These are phyloP conservation scores for Phytophthora constricta DNA, from an alignment of 352 stramenopile genomes.

Conservation along the genomic window DNA sequence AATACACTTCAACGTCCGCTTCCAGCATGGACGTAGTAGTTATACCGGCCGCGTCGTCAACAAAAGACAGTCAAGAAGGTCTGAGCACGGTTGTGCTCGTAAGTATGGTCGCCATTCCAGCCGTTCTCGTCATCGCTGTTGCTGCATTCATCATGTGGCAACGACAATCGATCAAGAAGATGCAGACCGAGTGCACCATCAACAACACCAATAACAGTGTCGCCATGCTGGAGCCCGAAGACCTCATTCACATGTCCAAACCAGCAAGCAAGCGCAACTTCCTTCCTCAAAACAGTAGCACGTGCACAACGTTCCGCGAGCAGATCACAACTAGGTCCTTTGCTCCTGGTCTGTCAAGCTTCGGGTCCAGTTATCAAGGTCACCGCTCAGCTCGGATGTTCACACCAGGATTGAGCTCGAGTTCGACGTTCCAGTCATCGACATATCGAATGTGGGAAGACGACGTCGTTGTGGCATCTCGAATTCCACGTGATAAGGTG, in stretches of 20 bases:
- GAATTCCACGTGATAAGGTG: slow-evolving; percentile 53
- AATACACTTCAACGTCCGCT: slow-evolving; percentile 1
- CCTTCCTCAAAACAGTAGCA: slow-evolving; percentile 34
- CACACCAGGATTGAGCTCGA: slow-evolving; percentile 11
- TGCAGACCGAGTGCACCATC: slow-evolving; percentile 7
- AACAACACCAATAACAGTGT: slow-evolving; percentile 34
- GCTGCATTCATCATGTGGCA: slow-evolving; percentile 28
- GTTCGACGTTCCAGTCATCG: slow-evolving; percentile 12
- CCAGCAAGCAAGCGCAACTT: slow-evolving; percentile 20
- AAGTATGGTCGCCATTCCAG: neutral
- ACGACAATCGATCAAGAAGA: slow-evolving; percentile 20
- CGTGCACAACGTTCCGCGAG: slow-evolving; percentile 28
- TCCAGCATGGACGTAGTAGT: slow-evolving; percentile 1
- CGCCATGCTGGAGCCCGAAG: slow-evolving; percentile 37
- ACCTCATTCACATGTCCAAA: slow-evolving; percentile 35
- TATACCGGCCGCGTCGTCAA: neutral
- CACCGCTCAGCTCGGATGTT: slow-evolving; percentile 16
- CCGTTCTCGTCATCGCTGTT: neutral
- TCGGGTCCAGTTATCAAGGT: slow-evolving; percentile 20
- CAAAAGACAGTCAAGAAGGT: neutral
- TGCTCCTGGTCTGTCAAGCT: slow-evolving; percentile 31
- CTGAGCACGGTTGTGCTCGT: neutral
- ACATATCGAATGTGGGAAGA: slow-evolving; percentile 45
- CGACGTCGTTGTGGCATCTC: slow-evolving; percentile 44
- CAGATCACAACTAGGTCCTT: slow-evolving; percentile 24